A percentile compares a stretch with the other conserved stretches of the same genome.
Conservation (phyloP, 2,329 filamentous ascomycete species). For the Neofusicoccum umdonicola region DNA sequence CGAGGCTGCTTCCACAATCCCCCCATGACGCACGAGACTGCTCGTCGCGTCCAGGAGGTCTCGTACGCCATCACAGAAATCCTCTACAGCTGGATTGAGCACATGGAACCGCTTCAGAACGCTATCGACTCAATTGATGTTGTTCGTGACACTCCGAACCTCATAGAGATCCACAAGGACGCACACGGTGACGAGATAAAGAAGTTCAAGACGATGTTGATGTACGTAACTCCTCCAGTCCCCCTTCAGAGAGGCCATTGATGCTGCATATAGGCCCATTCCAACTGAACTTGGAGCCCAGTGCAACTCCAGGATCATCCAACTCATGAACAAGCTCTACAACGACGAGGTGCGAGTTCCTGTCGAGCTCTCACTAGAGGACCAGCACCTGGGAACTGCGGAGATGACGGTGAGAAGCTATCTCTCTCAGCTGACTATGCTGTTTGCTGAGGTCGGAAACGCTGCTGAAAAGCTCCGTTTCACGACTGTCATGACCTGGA, state of each 20-base stretch:
- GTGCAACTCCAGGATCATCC: neutral
- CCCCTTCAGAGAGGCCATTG: neutral
- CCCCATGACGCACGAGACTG: neutral
- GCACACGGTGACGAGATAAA: neutral
- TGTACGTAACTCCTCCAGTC: neutral
- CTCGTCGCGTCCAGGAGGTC: neutral
- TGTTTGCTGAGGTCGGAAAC: neutral
- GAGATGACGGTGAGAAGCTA: neutral
- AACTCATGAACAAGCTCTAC: neutral
- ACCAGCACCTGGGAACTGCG: neutral
- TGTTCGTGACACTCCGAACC: neutral
- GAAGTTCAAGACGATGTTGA: neutral
- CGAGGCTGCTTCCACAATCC: neutral
- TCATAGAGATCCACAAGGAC: neutral
- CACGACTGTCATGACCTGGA: neutral
- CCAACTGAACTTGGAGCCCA: neutral
- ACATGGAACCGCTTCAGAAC: neutral
- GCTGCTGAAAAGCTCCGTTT: neutral
- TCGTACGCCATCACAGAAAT: neutral
- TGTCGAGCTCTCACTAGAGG: neutral
- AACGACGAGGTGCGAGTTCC: neutral
- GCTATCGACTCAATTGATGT: neutral
- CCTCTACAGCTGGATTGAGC: neutral
- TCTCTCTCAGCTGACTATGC: neutral
- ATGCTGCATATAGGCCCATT: neutral